phyloP scores from a whole-genome alignment of 2,329 filamentous ascomycete species.

The Trichoderma simmonsii region DNA sequence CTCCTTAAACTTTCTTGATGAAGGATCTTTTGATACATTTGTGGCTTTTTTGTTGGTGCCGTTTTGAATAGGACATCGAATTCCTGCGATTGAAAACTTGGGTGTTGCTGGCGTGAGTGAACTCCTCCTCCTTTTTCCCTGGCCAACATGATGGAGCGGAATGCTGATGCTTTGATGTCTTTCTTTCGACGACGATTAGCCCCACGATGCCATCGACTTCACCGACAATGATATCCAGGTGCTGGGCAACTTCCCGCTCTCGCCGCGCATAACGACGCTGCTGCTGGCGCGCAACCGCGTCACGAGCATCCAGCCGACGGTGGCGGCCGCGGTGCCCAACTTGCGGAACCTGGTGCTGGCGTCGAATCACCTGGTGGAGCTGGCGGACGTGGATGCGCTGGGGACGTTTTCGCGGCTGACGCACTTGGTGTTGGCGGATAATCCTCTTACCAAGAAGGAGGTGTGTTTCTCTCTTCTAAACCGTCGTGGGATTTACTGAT shows the following conservation, averaged over 20 bases:
- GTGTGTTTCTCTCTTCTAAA: slow-evolving; percentile 48
- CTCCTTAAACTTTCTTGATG: slow-evolving; percentile 43
- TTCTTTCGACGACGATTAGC: slow-evolving; percentile 48
- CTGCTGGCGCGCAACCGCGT: slow-evolving; percentile 89
- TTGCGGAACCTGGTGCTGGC: slow-evolving; percentile 79
- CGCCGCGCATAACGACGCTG: slow-evolving; percentile 80
- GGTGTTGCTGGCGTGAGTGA: slow-evolving; percentile 82
- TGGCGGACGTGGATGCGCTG: slow-evolving; percentile 85
- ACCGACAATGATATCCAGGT: slow-evolving; percentile 96
- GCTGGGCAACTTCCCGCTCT: slow-evolving; percentile 89
- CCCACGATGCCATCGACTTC: slow-evolving; percentile 95
- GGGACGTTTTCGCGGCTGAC: slow-evolving; percentile 66
- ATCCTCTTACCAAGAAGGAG: slow-evolving; percentile 90
- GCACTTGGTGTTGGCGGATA: slow-evolving; percentile 78
- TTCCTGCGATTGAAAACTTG: slow-evolving; percentile 95
- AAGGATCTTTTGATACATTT: slow-evolving; percentile 28
- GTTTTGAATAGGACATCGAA: slow-evolving; percentile 83
- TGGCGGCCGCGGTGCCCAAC: slow-evolving; percentile 75
- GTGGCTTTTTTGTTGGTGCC: slow-evolving; percentile 35
- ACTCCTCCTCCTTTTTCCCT: neutral
- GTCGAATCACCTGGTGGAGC: slow-evolving; percentile 75
- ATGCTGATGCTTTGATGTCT: neutral
- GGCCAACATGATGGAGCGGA: too few relatives aligned
- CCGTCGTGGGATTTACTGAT: neutral
- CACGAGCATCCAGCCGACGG: slow-evolving; percentile 70